phyloP scores from a whole-genome alignment of 192 early-diverging fungal genomes.

The Coemansia pectinata region DNA sequence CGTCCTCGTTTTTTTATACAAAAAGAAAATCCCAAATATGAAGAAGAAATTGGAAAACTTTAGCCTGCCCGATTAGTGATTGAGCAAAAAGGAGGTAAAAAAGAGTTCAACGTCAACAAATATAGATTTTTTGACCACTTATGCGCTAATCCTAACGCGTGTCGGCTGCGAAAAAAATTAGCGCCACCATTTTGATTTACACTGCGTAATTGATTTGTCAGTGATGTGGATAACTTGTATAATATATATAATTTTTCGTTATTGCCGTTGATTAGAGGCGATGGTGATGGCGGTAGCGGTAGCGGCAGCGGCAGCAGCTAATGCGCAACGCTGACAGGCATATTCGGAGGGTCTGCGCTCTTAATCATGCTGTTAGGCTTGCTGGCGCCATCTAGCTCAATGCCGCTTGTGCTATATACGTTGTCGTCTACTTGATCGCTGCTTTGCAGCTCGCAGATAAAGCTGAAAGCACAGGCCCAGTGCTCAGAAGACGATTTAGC shows the following conservation, averaged over 20 bases:
- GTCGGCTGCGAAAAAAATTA: neutral
- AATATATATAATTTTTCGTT: neutral
- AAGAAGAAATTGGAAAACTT: neutral
- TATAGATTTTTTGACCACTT: neutral
- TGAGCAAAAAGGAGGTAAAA: neutral
- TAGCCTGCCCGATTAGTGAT: neutral
- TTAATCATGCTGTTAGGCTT: neutral
- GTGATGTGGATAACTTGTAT: neutral
- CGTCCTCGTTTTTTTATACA: neutral
- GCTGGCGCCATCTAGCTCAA: neutral
- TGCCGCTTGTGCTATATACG: neutral
- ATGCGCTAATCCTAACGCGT: neutral
- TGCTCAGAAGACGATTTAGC: neutral
- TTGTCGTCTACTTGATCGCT: slow-evolving; percentile 16
- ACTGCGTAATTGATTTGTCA: neutral
- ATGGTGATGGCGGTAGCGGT: too few species aligned
- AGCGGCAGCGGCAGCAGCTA: neutral
- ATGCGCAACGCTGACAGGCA: neutral
- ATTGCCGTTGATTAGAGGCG: neutral
- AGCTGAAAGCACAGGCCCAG: slow-evolving; percentile 28
- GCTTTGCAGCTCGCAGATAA: slow-evolving; percentile 36
- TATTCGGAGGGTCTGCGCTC: neutral
- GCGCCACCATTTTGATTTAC: too few species aligned
- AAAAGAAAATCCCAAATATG: neutral
- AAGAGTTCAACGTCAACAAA: neutral